Evolutionary conservation across 1,284 basidiomycete species (phyloP), one percentile per base, ranked within the genome.

Genomic region (Amylostereum areolatum): DNA sequence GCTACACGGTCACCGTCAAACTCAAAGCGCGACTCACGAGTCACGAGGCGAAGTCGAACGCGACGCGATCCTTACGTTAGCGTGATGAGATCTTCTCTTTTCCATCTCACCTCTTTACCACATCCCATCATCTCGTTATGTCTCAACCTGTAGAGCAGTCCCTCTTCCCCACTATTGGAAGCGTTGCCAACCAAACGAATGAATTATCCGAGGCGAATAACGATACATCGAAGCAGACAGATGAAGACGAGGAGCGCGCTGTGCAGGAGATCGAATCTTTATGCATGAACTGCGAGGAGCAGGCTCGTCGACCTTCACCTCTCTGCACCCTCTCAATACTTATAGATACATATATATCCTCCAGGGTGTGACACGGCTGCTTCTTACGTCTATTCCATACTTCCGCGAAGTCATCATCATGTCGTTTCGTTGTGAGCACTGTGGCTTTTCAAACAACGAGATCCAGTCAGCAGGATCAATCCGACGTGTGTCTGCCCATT

Each of bases 331-430:
- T 50, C 30, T 34, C 43, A 45, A 51, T 46, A 24, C 44, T 44
- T 49, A 51, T 50, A 67, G 66, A 43, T 34, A 33, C 68, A 47
- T 30, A 45, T 29, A 25, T 40, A 18, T 24, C 49, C 37, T 28
- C 1, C 58, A 97, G 87, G 97, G 97, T 32, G 74, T 75, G n/a
- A 99, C 97, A 1, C 77, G 94, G 44, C 72, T 99, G 62, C 81
- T 99, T 56, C 76, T 99, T 49, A 99, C 96, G 2, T 86, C 87
- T 18, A 99, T 99, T 51, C 97, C 97, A 0, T 99, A 89, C 73
- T 99, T 99, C 73, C 79, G 83, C 50, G 92, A 99, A 68, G 88
- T 99, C 49, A 90, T 99, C 59, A 83, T 99, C 52, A 93, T 95
- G 80, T 95, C 92, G 40, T 99, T 99, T 74, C 80, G 82, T 51